These are phyloP conservation scores for Trypanosoma caninum DNA, from an alignment of 208 protist species.

Conservation along the genomic window DNA sequence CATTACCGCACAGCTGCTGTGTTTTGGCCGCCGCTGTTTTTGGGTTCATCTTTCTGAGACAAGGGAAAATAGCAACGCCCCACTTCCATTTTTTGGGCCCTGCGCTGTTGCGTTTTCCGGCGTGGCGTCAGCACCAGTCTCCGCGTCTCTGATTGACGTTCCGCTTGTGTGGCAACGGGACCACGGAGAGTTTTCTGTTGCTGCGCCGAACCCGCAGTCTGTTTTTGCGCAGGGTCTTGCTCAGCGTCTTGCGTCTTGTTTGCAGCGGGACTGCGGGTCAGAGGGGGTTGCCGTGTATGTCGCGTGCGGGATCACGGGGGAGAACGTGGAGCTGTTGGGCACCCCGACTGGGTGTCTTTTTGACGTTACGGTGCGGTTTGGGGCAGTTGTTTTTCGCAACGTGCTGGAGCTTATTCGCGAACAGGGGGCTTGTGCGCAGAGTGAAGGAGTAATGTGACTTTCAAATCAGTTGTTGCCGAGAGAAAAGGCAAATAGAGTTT, in stretches of 20 bases:
- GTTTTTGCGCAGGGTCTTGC: conserved; percentile 41
- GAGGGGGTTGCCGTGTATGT: conserved; percentile 37
- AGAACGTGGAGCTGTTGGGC: conserved; percentile 42
- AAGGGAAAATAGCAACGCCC: background rate
- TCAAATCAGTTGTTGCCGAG: background rate
- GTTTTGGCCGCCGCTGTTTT: conserved; percentile 47
- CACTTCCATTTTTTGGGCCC: conserved; percentile 26
- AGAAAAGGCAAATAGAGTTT: background rate
- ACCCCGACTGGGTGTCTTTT: conserved; percentile 42
- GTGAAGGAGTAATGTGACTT: background rate
- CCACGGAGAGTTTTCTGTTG: background rate
- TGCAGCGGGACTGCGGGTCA: conserved; percentile 14
- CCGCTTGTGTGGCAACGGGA: background rate
- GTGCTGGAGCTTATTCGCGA: conserved; percentile 28
- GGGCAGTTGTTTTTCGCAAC: conserved; percentile 30
- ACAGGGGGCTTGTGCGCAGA: conserved; percentile 2
- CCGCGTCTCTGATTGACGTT: conserved; percentile 28
- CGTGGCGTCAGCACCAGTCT: conserved; percentile 4
- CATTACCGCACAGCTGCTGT: conserved; percentile 39
- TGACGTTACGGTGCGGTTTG: conserved; percentile 49
- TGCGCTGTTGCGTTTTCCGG: conserved; percentile 32
- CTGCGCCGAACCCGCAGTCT: conserved; percentile 25
- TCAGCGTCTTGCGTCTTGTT: conserved; percentile 34
- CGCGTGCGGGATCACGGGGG: conserved; percentile 45
- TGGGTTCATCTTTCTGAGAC: conserved; percentile 68